Evolutionary conservation across 2,329 filamentous ascomycete genomes (phyloP), one percentile per base, ranked within the genome.

Genomic region (Cladosporium sp.): DNA sequence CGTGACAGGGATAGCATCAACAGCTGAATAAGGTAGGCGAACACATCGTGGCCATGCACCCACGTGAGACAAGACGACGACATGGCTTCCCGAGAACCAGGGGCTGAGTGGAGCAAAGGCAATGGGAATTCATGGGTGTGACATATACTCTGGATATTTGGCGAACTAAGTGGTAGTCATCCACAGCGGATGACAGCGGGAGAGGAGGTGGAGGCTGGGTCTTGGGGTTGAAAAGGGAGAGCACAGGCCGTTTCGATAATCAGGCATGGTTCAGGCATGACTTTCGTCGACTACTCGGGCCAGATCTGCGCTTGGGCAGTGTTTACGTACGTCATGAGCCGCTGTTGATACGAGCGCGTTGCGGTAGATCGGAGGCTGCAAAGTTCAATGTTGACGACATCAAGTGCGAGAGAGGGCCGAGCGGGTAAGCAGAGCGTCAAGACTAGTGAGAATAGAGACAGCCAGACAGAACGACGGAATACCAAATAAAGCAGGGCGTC

Each of bases 121-220:
- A 46, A 46, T 21, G n/a, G n/a, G n/a, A 21, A 11, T 21, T 54
- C 11, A 13, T 54, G 21, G n/a, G 11, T 5, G 49, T 26, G 51
- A 46, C 39, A 54, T 21, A 54, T 54, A 54, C 51, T n/a, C 18
- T 11, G 1, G 51, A 54, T 23, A 30, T 54, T 18, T 54, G 26
- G 51, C 51, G 18, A 7, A 54, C 26, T 54, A 46, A 14, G 16
- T 10, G 10, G 49, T 53, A 53, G 49, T 30, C 49, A 53, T 53
- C 49, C 49, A 53, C 25, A 53, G 51, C 51, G 51, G 51, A 54
- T 54, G 51, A 2, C n/a, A 32, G 51, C 51, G 51, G 51, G 26
- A 21, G 21, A 23, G 30, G 54, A 32, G 54, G 54, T n/a, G 54
- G 54, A 57, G 30, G 54, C 30, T 32, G 32, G n/a, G 54, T 14